Conservation (phyloP, 495 filamentous ascomycete species). For the Hypoxylon lienhwacheense region DNA sequence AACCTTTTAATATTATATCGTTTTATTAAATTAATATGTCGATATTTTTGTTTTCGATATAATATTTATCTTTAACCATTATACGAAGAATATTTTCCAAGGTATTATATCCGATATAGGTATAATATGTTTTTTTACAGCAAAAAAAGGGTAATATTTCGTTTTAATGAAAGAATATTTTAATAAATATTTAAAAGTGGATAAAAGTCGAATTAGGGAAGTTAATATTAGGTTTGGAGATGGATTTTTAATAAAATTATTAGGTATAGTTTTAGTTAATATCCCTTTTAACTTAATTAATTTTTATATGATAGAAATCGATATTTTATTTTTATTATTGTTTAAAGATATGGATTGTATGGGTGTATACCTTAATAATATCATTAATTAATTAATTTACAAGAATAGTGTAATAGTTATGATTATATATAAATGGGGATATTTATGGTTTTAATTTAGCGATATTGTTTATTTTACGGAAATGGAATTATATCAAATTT, state of each 20-base stretch:
- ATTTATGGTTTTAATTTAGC: neutral
- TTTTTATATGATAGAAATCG: slow-evolving; percentile 1
- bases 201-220: neutral
- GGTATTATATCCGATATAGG: neutral
- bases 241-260: neutral
- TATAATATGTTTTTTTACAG: neutral
- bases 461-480: neutral
- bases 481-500: neutral
- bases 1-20: too few relatives aligned
- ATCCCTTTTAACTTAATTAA: neutral
- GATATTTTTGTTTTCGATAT: too few relatives aligned
- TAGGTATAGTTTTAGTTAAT: neutral
- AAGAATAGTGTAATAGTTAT: neutral
- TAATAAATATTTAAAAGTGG: neutral
- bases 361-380: slow-evolving; percentile 2
- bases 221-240: slow-evolving; percentile 7
- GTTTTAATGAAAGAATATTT: neutral
- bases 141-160: neutral
- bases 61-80: too few relatives aligned
- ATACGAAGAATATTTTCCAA: too few relatives aligned
- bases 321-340: slow-evolving; percentile 1
- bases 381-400: neutral
- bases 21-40: too few relatives aligned
- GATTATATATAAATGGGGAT: neutral
- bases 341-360: slow-evolving; percentile 3